These are phyloP conservation scores for Cladosporium sp. DNA, from an alignment of 2,329 filamentous ascomycete genomes.

Conservation along the genomic window DNA sequence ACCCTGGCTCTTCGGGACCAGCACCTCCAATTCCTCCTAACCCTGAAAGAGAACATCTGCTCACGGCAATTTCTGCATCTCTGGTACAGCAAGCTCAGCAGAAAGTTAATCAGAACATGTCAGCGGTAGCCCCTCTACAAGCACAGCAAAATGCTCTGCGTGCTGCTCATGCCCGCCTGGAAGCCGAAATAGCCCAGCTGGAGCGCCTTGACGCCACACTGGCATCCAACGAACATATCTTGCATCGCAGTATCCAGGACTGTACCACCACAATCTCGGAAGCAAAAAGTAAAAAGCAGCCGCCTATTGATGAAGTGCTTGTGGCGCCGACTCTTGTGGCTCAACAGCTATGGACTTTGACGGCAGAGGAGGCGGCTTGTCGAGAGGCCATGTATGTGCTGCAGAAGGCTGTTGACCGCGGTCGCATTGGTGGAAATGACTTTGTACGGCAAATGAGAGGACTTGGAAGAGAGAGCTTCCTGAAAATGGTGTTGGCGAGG, in stretches of 20 bases:
- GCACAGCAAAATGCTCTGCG: slow-evolving; percentile 79
- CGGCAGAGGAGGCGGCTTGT: slow-evolving; percentile 83
- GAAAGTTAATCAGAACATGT: slow-evolving; percentile 69
- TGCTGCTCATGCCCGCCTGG: slow-evolving; percentile 66
- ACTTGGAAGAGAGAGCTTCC: slow-evolving; percentile 75
- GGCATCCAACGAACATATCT: slow-evolving; percentile 72
- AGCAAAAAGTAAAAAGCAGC: slow-evolving; percentile 67
- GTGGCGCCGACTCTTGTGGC: slow-evolving; percentile 93
- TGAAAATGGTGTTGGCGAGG: slow-evolving; percentile 76
- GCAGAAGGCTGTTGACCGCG: slow-evolving; percentile 70
- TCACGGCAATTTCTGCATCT: slow-evolving; percentile 71
- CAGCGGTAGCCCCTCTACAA: slow-evolving; percentile 71
- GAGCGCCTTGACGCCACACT: slow-evolving; percentile 70
- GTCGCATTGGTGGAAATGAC: slow-evolving; percentile 67
- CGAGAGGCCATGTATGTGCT: slow-evolving; percentile 85
- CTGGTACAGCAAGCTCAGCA: slow-evolving; percentile 68
- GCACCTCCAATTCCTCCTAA: slow-evolving; percentile 91
- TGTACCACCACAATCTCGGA: slow-evolving; percentile 76
- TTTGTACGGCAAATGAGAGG: slow-evolving; percentile 74
- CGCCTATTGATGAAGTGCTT: slow-evolving; percentile 83
- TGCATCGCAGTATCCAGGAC: slow-evolving; percentile 73
- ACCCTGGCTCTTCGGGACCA: slow-evolving; percentile 49
- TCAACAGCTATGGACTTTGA: slow-evolving; percentile 85
- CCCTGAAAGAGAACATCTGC: slow-evolving; percentile 87
- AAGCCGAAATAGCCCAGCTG: slow-evolving; percentile 71